Base-by-base conservation (phyloP, 768 basidiomycete genomes). In the Suillus alpinus region DNA sequence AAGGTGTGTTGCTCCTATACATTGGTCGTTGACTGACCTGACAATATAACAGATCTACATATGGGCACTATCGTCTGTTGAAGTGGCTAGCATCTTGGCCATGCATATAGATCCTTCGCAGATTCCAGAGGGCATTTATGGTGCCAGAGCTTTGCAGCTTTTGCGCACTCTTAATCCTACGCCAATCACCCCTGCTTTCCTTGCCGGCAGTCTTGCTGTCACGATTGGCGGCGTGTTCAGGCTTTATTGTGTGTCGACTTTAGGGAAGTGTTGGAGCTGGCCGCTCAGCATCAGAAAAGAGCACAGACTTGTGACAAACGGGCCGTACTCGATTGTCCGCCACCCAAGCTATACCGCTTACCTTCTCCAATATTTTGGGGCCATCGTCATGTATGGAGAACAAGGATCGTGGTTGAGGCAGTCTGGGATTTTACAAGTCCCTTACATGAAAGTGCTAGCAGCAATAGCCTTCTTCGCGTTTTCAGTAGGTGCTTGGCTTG, bases 201-300 rank as follows among this genome's bases (percentile, higher is more conserved):
- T 67, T 29, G 20, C 65, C 46, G 71, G 68, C 16, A 43, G 52
- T 26, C 13, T 63, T 7, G 56, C 73, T 51, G 44, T 63, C 36
- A 40, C 65, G 14, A 18, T 46, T 29, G 72, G 70, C 29, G 62
- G 60, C 14, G 23, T 62, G 20, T 29, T 75, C 40, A 71, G 73
- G n/a, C 47, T 63, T 39, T 39, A 18, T 31, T 73, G 74, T 53
- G 72, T 65, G 43, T 62, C 61, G 39, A 57, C 59, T 8, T 61
- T 75, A 5, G 72, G 69, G 6, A 47, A 46, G 13, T 59, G 62
- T 36, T 75, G 71, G 67, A 75, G 69, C 7, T 72, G 70, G 56
- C 62, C 67, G 40, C 63, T 72, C n/a, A 65, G 63, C 41, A 59
- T 72, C 37, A 65, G 65, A 8, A 56, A 55, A 26, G 55, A 61